These are phyloP conservation scores for Emydomyces testavorans DNA, from an alignment of 2,329 filamentous ascomycete species.

Conservation along the genomic window DNA sequence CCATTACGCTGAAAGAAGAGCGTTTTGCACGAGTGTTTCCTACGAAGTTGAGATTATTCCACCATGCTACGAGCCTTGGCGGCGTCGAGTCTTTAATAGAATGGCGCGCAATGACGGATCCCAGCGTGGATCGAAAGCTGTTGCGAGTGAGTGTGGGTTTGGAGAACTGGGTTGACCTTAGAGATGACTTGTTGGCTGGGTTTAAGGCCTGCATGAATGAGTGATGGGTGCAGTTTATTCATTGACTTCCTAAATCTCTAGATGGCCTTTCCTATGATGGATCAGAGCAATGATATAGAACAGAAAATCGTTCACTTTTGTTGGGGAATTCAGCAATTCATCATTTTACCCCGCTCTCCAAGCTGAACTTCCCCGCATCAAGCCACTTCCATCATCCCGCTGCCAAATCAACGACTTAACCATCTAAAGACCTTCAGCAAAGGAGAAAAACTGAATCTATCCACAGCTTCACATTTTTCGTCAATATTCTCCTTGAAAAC, in stretches of 20 bases:
- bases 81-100: constrained; percentile 94
- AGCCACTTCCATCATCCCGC: neutral
- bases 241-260: too few species aligned
- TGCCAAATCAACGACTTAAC: neutral
- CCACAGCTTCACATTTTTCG: neutral
- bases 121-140: constrained; percentile 56
- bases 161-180: constrained; percentile 76
- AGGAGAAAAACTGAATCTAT: neutral
- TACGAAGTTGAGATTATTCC: constrained; percentile 68
- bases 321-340: too few species aligned
- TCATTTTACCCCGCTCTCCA: too few species aligned
- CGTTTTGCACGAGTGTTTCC: constrained; percentile 58
- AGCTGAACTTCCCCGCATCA: neutral
- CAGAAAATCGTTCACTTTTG: too few species aligned
- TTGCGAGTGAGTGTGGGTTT: constrained; percentile 76
- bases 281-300: too few species aligned
- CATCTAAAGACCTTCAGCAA: constrained; percentile 1
- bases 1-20: constrained; percentile 53
- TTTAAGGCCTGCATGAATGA: constrained; percentile 45
- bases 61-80: constrained; percentile 87
- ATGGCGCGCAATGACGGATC: constrained; percentile 86
- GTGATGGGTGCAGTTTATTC: neutral
- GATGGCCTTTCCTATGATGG: too few species aligned
- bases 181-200: constrained; percentile 58
- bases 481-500: neutral